Evolutionary conservation across 106 monocot genomes (phyloP).

Genomic region (Acorus gramineus): DNA sequence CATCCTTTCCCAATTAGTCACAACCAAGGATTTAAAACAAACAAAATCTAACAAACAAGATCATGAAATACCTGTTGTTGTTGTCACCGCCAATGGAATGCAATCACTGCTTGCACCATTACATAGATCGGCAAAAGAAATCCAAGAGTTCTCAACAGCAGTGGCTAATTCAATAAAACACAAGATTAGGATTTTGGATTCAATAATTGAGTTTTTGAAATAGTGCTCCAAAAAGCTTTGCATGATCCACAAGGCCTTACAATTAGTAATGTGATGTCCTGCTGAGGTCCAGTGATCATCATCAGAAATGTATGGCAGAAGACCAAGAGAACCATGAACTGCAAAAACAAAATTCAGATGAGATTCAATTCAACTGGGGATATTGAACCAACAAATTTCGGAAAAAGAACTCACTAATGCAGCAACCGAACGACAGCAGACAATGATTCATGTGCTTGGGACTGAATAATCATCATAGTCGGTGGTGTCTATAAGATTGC

Average conservation of each 20-base stretch:
- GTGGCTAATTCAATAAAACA: slow-evolving; percentile 22
- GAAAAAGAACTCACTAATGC: slow-evolving; percentile 47
- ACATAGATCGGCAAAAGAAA: slow-evolving; percentile 54
- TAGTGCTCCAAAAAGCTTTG: background rate
- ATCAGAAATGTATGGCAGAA: slow-evolving; percentile 69
- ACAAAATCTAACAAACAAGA: background rate
- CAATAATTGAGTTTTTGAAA: too few species aligned
- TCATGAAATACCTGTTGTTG: background rate
- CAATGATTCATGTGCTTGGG: slow-evolving; percentile 27
- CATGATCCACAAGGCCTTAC: slow-evolving; percentile 24
- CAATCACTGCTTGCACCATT: slow-evolving; percentile 34
- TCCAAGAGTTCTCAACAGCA: slow-evolving; percentile 48
- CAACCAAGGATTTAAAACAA: background rate
- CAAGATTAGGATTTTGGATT: background rate
- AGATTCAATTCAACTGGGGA: background rate
- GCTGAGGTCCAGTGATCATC: slow-evolving; percentile 43
- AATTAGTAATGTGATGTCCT: slow-evolving; percentile 48
- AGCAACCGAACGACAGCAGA: slow-evolving; percentile 49
- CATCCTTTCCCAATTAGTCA: background rate
- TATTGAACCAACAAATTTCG: background rate
- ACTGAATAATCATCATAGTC: slow-evolving; percentile 41
- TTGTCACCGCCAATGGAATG: slow-evolving; percentile 29
- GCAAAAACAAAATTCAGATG: background rate
- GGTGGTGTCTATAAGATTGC: slow-evolving; percentile 20
- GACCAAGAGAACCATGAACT: slow-evolving; percentile 76